These are phyloP conservation scores for Annulohypoxylon maeteangense DNA, from an alignment of 495 filamentous ascomycete genomes.

Conservation along the genomic window DNA sequence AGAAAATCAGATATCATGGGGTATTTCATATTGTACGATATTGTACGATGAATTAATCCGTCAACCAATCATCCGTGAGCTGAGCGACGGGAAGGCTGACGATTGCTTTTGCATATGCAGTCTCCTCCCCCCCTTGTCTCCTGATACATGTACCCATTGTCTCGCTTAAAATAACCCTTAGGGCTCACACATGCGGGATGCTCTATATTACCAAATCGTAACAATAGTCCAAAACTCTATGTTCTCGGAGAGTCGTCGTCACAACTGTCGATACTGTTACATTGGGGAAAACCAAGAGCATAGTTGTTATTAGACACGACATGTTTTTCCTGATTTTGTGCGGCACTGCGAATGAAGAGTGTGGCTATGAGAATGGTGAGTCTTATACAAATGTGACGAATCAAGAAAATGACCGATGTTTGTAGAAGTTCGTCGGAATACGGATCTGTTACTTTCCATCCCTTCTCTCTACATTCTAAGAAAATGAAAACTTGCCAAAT, in stretches of 20 bases:
- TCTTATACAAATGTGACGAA: conserved; percentile 24
- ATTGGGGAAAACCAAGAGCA: neutral
- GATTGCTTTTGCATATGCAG: conserved; percentile 17
- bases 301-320: conserved; percentile 1
- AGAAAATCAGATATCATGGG: conserved; percentile 10
- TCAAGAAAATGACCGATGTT: conserved; percentile 4
- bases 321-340: conserved; percentile 7
- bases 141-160: neutral
- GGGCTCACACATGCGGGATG: conserved; percentile 13
- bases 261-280: conserved; percentile 9
- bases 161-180: neutral
- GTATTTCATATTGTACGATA: neutral
- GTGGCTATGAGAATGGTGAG: conserved; percentile 10
- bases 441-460: conserved; percentile 2
- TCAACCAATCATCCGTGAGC: neutral
- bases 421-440: neutral
- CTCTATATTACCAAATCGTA: conserved; percentile 15
- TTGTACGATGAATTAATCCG: neutral
- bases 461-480: neutral
- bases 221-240: neutral
- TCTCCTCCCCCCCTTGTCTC: neutral
- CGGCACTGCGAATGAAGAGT: conserved; percentile 21
- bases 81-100: conserved; percentile 22
- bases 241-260: neutral
- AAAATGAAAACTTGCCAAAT: neutral